Conservation (phyloP, 306 rosid species). For the Fagus sylvatica region DNA sequence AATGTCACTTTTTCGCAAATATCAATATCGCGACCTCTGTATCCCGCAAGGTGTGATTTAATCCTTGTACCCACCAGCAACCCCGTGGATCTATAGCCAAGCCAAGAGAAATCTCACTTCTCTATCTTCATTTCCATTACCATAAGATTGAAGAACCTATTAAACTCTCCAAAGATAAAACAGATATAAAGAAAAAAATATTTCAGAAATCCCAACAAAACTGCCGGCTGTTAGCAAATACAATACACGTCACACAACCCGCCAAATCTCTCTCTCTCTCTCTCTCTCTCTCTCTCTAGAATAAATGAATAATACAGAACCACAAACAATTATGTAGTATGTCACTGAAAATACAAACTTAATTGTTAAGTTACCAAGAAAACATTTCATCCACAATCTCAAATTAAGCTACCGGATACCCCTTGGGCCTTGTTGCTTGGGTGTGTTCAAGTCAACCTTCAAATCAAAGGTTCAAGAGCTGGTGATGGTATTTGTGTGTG, state of each 20-base stretch:
- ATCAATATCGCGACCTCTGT: too few relatives aligned
- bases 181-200: neutral
- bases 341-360: neutral
- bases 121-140: neutral
- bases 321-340: slow-evolving; percentile 38
- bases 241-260: slow-evolving; percentile 33
- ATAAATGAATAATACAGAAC: slow-evolving; percentile 25
- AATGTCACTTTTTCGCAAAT: too few relatives aligned
- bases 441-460: too few relatives aligned
- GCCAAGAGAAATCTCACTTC: neutral
- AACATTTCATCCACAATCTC: slow-evolving; percentile 33
- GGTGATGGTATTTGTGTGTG: too few relatives aligned
- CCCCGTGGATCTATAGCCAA: neutral
- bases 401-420: neutral
- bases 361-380: slow-evolving; percentile 16
- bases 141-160: neutral
- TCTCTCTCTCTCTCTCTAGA: neutral
- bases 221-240: slow-evolving; percentile 24
- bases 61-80: slow-evolving; percentile 19
- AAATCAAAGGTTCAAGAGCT: too few relatives aligned
- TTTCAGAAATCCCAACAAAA: slow-evolving; percentile 10
- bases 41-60: too few relatives aligned
- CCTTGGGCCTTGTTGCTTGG: too few relatives aligned
- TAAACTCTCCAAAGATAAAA: neutral
- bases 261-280: slow-evolving; percentile 26